These are phyloP conservation scores for Pelargonium fulgidum DNA, from an alignment of 441 rosid species.

Conservation along the genomic window DNA sequence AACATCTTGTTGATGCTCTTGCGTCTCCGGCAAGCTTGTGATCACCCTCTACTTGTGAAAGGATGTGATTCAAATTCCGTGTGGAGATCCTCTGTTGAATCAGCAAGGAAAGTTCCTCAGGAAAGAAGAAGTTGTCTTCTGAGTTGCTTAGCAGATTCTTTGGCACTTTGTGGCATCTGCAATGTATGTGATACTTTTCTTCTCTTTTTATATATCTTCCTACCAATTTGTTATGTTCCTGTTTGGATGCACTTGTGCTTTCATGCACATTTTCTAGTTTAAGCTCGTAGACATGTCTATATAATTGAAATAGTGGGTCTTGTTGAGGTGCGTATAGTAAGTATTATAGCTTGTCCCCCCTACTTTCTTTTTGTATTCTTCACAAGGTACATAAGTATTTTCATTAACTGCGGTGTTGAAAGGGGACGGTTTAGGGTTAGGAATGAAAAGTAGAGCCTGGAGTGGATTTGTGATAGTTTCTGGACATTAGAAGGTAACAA, in stretches of 20 bases:
- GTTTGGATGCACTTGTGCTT: constrained; percentile 1
- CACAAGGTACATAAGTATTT: not conserved
- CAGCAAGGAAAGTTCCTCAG: constrained; percentile 49
- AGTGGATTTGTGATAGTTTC: not conserved
- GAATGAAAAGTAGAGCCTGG: not conserved
- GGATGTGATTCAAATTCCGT: constrained; percentile 49
- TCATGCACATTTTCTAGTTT: not conserved
- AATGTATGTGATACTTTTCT: constrained; percentile 42
- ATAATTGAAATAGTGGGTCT: not conserved
- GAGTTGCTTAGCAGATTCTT: constrained; percentile 55
- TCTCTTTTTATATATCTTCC: not conserved
- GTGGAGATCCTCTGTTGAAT: constrained; percentile 48
- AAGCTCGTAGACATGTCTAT: not conserved
- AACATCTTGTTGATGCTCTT: constrained; percentile 88
- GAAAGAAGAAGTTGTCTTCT: constrained; percentile 40
- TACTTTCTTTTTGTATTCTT: not conserved
- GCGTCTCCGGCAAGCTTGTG: constrained; percentile 96
- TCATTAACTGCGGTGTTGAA: not conserved
- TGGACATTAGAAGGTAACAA: no score
- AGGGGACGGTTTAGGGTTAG: not conserved
- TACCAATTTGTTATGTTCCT: not conserved
- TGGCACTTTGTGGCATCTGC: constrained; percentile 80
- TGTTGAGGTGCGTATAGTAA: not conserved
- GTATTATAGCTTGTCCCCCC: not conserved
- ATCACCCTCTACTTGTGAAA: constrained; percentile 83